Evolutionary conservation across 2,329 filamentous ascomycete species (phyloP).

Genomic region (Diaporthe citri): DNA sequence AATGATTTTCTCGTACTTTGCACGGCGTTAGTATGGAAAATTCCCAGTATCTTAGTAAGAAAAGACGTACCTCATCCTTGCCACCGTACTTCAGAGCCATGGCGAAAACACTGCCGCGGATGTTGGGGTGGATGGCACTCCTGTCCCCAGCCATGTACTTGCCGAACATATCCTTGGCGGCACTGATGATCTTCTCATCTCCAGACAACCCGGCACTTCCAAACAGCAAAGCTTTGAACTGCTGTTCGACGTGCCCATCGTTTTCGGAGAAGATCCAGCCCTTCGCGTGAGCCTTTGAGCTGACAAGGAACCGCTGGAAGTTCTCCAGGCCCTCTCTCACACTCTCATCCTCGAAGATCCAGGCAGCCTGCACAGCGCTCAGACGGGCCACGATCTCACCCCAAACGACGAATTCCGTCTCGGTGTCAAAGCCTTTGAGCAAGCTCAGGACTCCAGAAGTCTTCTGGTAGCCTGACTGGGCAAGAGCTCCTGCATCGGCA

Average conservation of each 20-base stretch:
- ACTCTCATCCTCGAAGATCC: constrained; percentile 86
- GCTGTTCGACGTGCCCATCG: constrained; percentile 91
- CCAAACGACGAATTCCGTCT: constrained; percentile 94
- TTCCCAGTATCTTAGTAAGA: not conserved
- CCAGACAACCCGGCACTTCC: constrained; percentile 84
- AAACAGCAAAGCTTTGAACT: constrained; percentile 95
- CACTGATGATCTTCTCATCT: constrained; percentile 81
- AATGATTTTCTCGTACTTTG: constrained; percentile 80
- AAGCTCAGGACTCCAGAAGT: constrained; percentile 90
- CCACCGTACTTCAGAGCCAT: constrained; percentile 88
- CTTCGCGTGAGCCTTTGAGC: constrained; percentile 84
- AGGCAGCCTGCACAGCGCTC: constrained; percentile 82
- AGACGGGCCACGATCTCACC: constrained; percentile 88
- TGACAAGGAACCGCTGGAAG: constrained; percentile 84
- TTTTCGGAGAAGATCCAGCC: constrained; percentile 89
- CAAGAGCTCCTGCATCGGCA: constrained; percentile 89
- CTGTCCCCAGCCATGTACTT: constrained; percentile 85
- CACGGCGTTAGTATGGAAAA: constrained; percentile 37
- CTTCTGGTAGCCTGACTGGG: constrained; percentile 91
- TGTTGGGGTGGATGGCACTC: constrained; percentile 89
- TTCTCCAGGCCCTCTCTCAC: constrained; percentile 81
- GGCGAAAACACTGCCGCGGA: constrained; percentile 87
- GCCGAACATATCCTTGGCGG: constrained; percentile 90
- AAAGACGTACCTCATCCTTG: constrained; percentile 75
- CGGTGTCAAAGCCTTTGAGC: constrained; percentile 85